Evolutionary conservation across 805 yeast species (phyloP), one percentile per base, ranked within the genome.

Genomic region (Ogataea pini): DNA sequence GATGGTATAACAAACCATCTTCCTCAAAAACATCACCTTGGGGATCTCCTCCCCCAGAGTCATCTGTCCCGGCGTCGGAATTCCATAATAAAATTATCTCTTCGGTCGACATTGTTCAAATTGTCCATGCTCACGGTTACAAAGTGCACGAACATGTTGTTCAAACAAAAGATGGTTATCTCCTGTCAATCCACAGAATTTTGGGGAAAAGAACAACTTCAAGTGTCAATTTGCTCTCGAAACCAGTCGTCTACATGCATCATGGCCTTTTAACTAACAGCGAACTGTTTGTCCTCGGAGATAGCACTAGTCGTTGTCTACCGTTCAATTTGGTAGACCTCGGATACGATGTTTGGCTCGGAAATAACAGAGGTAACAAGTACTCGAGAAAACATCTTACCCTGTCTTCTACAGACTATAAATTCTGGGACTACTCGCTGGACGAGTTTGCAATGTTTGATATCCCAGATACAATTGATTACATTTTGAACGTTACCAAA

Each of bases 331-430:
- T 91, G 22, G 83, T 82, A 47, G 91, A 90, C 46, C 64, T 80
- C 39, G 97, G 97, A 2, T 91, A 81, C 64, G 98, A 91, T 62
- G 96, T 92, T 8, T 91, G 97, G 97, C 71, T 91, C 53, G 97
- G 97, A 0, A 89, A 89, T 65, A 89, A 88, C 62, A 74, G 96
- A 46, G 96, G 96, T 12, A 92, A 91, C 68, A 92, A 91, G 71
- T 91, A 91, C 68, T 84, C 94, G 3, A 83, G 87, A 52, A 90
- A 90, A 58, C 96, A 90, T 64, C 55, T 81, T 32, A 55, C 64
- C 29, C 58, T 69, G 58, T 63, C 68, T 17, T 60, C 73, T 13
- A 61, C 65, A 29, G 69, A 71, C 3, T 68, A 68, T 18, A 71
- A 73, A 48, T 92, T 89, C 65, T 91, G 98, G 98, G 83, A 90